phyloP scores from a whole-genome alignment of 2,329 filamentous ascomycete species.

The Fusarium denticulatum region DNA sequence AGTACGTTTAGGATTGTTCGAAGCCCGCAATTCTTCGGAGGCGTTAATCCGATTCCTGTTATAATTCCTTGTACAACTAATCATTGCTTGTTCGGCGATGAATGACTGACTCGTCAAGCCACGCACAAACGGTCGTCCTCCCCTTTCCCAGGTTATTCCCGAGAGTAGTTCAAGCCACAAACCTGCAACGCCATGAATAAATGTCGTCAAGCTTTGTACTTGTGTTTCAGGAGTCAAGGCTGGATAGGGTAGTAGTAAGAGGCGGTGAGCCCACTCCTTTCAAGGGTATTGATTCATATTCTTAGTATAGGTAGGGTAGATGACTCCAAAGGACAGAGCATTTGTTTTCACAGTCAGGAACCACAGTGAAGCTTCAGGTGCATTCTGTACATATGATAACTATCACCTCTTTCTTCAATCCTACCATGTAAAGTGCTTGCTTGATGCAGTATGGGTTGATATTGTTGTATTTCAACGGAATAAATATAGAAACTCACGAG shows the following conservation, averaged over 20 bases:
- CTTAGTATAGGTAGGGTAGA: constrained; percentile 20
- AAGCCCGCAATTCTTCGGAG: background rate
- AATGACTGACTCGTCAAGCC: constrained; percentile 35
- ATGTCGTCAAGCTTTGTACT: constrained; percentile 12
- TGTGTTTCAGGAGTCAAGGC: constrained; percentile 14
- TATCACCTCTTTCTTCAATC: background rate
- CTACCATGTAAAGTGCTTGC: background rate
- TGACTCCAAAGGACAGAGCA: background rate
- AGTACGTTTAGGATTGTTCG: background rate
- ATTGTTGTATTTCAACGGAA: background rate
- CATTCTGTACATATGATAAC: background rate
- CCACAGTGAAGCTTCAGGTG: background rate
- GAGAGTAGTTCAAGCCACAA: background rate
- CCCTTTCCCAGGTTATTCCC: background rate
- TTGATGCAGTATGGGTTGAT: background rate
- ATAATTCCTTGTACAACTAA: background rate
- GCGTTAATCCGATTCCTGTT: background rate
- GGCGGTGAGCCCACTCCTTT: constrained; percentile 17
- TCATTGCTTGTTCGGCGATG: background rate
- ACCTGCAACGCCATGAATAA: background rate
- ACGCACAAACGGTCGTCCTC: background rate
- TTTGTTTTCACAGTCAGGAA: background rate
- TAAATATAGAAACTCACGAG: background rate
- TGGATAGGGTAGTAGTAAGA: background rate
- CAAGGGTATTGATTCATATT: no score